phyloP scores from a whole-genome alignment of 2,329 filamentous ascomycete species.

The Whalleya microplaca region DNA sequence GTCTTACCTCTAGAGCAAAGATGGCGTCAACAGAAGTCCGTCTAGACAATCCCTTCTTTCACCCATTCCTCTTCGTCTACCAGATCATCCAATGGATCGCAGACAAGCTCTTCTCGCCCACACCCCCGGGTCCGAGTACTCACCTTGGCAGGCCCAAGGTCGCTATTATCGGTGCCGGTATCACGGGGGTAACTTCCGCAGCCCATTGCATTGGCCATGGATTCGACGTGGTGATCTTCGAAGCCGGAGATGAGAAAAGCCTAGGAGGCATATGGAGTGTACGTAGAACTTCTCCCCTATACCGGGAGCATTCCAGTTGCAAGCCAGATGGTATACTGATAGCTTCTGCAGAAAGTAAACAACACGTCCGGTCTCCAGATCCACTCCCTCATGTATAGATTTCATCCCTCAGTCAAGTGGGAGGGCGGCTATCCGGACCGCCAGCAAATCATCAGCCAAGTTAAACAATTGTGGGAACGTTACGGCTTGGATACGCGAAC shows the following conservation, averaged over 20 bases:
- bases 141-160: conserved; percentile 66
- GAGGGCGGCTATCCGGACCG: conserved; percentile 76
- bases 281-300: conserved; percentile 33
- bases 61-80: conserved; percentile 65
- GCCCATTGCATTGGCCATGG: conserved; percentile 85
- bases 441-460: conserved; percentile 73
- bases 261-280: conserved; percentile 83
- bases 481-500: conserved; percentile 75
- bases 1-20: neutral
- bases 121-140: conserved; percentile 63
- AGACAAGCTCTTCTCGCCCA: conserved; percentile 68
- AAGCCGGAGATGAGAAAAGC: conserved; percentile 66
- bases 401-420: conserved; percentile 80
- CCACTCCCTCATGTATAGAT: conserved; percentile 85
- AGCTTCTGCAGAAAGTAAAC: conserved; percentile 66
- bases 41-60: conserved; percentile 48
- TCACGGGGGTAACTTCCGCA: conserved; percentile 78
- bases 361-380: conserved; percentile 83
- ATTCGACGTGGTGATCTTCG: conserved; percentile 81
- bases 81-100: conserved; percentile 67
- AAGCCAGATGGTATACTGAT: conserved; percentile 1
- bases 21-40: conserved; percentile 23
- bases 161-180: conserved; percentile 70
- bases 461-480: conserved; percentile 72
- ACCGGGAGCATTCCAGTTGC: neutral